phyloP scores from a whole-genome alignment of 2,329 filamentous ascomycete genomes.

The Alternaria arborescens region DNA sequence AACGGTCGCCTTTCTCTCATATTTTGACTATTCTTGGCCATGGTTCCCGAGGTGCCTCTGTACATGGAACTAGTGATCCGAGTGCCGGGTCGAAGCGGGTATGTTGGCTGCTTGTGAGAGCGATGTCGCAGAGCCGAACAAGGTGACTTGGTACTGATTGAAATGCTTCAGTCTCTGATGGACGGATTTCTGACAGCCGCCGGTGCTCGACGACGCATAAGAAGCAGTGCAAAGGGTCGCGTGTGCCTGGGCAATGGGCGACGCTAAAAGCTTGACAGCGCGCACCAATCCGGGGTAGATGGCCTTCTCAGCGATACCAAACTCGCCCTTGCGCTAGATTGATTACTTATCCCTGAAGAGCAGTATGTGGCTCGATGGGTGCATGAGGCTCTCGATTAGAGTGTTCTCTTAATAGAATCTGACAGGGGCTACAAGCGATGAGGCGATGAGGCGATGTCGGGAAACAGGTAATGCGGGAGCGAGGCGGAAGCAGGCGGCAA shows the following conservation, averaged over 20 bases:
- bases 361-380: slow-evolving; percentile 13
- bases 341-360: slow-evolving; percentile 23
- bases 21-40: slow-evolving; percentile 5
- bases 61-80: slow-evolving; percentile 4
- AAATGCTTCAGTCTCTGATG: not conserved
- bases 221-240: slow-evolving; percentile 3
- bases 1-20: not conserved
- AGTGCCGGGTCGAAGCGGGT: not conserved
- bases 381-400: slow-evolving; percentile 17
- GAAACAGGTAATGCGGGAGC: not conserved
- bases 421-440: slow-evolving; percentile 12
- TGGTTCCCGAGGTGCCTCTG: not conserved
- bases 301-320: not conserved
- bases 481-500: slow-evolving; percentile 1
- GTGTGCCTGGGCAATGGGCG: slow-evolving; percentile 6
- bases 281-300: not conserved
- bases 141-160: not conserved
- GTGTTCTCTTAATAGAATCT: slow-evolving; percentile 12
- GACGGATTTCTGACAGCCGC: not conserved
- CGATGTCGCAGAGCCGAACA: not conserved
- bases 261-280: slow-evolving; percentile 7
- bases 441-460: slow-evolving; percentile 23
- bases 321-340: slow-evolving; percentile 8
- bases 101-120: not conserved
- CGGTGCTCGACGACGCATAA: not conserved